Conservation (phyloP, 257 asterid species). For the Gynochthodes officinalis region DNA sequence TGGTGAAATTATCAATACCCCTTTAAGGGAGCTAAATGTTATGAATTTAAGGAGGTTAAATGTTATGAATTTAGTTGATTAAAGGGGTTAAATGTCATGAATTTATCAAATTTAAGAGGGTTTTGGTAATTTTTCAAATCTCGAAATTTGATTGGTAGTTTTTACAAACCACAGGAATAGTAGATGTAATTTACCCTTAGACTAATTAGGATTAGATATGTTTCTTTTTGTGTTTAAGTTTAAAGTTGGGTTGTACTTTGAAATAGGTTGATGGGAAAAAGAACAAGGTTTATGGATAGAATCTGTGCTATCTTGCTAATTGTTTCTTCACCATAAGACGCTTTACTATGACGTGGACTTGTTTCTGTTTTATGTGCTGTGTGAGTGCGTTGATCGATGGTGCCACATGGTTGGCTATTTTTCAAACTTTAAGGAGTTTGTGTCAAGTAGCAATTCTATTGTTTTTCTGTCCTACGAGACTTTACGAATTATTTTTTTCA, state of each 20-base stretch:
- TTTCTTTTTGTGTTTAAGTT: background rate
- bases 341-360: constrained; percentile 92
- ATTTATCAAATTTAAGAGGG: too few relatives aligned
- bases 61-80: too few relatives aligned
- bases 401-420: constrained; percentile 99
- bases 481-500: background rate
- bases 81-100: too few relatives aligned
- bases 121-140: too few relatives aligned
- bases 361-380: constrained; percentile 75
- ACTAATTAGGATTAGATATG: background rate
- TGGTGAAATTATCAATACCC: too few relatives aligned
- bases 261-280: constrained; percentile 96
- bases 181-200: too few relatives aligned
- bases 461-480: background rate
- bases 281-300: too few relatives aligned
- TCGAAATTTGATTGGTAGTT: too few relatives aligned
- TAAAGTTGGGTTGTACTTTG: constrained; percentile 14
- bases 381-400: constrained; percentile 97
- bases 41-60: too few relatives aligned
- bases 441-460: background rate
- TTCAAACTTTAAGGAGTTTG: constrained; percentile 30
- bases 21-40: too few relatives aligned
- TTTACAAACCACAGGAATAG: too few relatives aligned
- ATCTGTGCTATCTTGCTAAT: too few relatives aligned
- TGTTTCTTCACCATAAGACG: constrained; percentile 95